phyloP scores from a whole-genome alignment of 2,329 filamentous ascomycete genomes.

The Curvularia sp. region DNA sequence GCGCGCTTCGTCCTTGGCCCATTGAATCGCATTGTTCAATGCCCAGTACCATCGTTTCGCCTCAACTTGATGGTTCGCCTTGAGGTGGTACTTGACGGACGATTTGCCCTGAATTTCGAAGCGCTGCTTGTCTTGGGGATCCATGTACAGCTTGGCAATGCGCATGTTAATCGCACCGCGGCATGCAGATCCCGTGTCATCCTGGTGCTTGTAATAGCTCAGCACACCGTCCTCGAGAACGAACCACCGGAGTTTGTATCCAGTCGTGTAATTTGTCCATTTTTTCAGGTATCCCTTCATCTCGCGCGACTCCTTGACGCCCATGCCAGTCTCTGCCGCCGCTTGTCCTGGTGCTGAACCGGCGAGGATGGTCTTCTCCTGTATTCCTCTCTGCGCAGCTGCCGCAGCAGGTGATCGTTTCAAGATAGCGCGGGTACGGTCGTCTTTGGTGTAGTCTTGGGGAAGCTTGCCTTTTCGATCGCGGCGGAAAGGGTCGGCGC shows the following conservation, averaged over 20 bases:
- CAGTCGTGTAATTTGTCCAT: slow-evolving; percentile 98
- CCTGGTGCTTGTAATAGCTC: slow-evolving; percentile 99
- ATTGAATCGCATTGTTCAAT: slow-evolving; percentile 97
- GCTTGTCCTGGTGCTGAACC: slow-evolving; percentile 67
- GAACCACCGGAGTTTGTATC: slow-evolving; percentile 97
- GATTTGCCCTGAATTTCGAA: slow-evolving; percentile 99
- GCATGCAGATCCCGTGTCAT: slow-evolving; percentile 94
- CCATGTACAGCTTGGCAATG: slow-evolving; percentile 94
- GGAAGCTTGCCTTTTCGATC: slow-evolving; percentile 95
- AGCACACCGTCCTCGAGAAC: slow-evolving; percentile 96
- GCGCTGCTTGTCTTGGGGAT: slow-evolving; percentile 93
- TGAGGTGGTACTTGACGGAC: slow-evolving; percentile 97
- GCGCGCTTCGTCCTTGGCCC: slow-evolving; percentile 94
- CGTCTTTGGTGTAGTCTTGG: slow-evolving; percentile 95
- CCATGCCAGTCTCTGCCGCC: slow-evolving; percentile 66
- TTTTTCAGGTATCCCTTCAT: slow-evolving; percentile 99
- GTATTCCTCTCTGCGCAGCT: slow-evolving; percentile 91
- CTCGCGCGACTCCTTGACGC: slow-evolving; percentile 86
- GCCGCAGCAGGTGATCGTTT: slow-evolving; percentile 95
- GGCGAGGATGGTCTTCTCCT: slow-evolving; percentile 94
- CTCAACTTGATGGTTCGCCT: slow-evolving; percentile 97
- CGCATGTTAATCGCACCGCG: slow-evolving; percentile 99
- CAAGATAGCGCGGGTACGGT: slow-evolving; percentile 83
- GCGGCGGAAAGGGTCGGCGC: slow-evolving; percentile 92
- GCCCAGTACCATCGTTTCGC: slow-evolving; percentile 99